phyloP scores from a whole-genome alignment of 129 eudicot genomes.

The Heracleum sosnowskyi region DNA sequence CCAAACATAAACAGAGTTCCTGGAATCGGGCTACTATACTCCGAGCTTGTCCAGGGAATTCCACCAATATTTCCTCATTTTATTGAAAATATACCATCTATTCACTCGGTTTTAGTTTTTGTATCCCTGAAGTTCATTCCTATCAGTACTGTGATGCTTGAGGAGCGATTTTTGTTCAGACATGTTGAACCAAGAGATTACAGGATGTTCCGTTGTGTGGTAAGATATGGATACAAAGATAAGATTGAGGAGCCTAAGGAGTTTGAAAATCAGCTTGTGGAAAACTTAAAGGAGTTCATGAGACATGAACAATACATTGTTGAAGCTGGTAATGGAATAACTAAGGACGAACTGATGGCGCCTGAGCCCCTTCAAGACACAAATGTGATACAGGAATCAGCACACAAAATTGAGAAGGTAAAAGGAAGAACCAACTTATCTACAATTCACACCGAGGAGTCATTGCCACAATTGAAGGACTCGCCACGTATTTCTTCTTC shows the following conservation, averaged over 20 bases:
- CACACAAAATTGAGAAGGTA: background rate
- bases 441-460: conserved; percentile 16
- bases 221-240: conserved; percentile 18
- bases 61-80: conserved; percentile 44
- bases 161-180: conserved; percentile 16
- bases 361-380: background rate
- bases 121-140: conserved; percentile 35
- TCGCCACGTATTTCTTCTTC: conserved; percentile 17
- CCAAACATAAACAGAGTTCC: conserved; percentile 20
- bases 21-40: conserved; percentile 36
- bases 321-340: conserved; percentile 6
- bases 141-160: conserved; percentile 16
- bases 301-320: conserved; percentile 21
- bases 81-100: conserved; percentile 26
- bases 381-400: background rate
- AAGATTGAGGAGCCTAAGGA: conserved; percentile 7
- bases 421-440: background rate
- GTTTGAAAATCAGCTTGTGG: conserved; percentile 17
- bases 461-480: background rate
- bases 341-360: background rate
- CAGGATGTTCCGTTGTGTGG: conserved; percentile 17
- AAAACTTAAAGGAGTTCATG: conserved; percentile 25
- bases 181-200: conserved; percentile 16
- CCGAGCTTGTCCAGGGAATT: conserved; percentile 39
- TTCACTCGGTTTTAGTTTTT: conserved; percentile 26